phyloP scores from a whole-genome alignment of 2,329 filamentous ascomycete genomes.

The Trichothecium sympodiale region DNA sequence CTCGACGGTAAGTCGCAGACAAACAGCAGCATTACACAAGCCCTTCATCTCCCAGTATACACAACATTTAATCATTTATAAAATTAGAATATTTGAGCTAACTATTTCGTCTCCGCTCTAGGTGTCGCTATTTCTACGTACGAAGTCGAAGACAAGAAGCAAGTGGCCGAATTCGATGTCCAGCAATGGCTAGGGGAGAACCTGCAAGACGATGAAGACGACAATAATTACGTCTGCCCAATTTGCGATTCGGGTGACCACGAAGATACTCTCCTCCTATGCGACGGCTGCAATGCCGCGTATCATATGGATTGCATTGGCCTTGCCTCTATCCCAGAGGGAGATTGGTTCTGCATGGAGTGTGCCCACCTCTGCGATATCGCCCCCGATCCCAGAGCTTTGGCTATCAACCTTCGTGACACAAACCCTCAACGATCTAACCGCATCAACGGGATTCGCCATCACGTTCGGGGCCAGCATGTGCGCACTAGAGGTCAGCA shows the following conservation, averaged over 20 bases:
- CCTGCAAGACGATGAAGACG: slow-evolving; percentile 60
- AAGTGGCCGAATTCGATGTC: slow-evolving; percentile 83
- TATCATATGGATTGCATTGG: slow-evolving; percentile 92
- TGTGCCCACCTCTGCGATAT: slow-evolving; percentile 47
- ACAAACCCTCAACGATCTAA: slow-evolving; percentile 14
- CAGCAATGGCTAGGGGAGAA: slow-evolving; percentile 60
- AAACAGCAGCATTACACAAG: slow-evolving; percentile 4
- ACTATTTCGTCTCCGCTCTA: slow-evolving; percentile 15
- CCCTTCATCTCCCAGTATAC: slow-evolving; percentile 1
- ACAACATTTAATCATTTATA: background rate
- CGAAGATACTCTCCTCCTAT: slow-evolving; percentile 77
- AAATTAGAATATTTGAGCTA: background rate
- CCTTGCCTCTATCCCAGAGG: slow-evolving; percentile 62
- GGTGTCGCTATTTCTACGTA: slow-evolving; percentile 47
- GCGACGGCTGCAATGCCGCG: slow-evolving; percentile 79
- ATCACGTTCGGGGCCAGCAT: slow-evolving; percentile 20
- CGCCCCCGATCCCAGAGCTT: slow-evolving; percentile 14
- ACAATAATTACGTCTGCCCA: slow-evolving; percentile 62
- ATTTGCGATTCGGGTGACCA: slow-evolving; percentile 74
- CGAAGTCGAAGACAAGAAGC: slow-evolving; percentile 69
- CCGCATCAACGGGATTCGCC: slow-evolving; percentile 11
- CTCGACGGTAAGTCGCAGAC: slow-evolving; percentile 57
- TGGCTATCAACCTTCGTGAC: slow-evolving; percentile 4
- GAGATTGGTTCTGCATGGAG: slow-evolving; percentile 84
- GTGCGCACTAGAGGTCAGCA: slow-evolving; percentile 47